Evolutionary conservation across 2,329 filamentous ascomycete species (phyloP).

Genomic region (Truncatella angustata): DNA sequence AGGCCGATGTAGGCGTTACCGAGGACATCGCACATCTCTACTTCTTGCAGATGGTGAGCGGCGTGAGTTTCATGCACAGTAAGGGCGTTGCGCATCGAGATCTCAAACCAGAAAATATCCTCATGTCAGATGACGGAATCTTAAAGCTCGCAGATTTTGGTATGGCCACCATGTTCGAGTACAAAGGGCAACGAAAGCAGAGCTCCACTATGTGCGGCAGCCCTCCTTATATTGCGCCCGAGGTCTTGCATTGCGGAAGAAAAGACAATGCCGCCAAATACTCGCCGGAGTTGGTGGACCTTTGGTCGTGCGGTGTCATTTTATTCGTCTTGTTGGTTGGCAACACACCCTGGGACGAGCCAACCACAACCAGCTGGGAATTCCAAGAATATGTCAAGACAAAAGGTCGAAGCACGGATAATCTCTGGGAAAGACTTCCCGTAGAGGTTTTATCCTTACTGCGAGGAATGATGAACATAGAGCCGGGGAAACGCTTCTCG

Average conservation of each 20-base stretch:
- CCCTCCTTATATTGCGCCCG: constrained; percentile 94
- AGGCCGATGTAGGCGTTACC: constrained; percentile 92
- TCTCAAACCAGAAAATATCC: constrained; percentile 92
- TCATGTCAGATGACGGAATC: constrained; percentile 79
- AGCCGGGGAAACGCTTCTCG: constrained; percentile 73
- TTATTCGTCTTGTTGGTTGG: constrained; percentile 92
- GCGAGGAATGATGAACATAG: constrained; percentile 87
- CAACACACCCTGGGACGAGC: constrained; percentile 97
- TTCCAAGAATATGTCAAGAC: constrained; percentile 83
- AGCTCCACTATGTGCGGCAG: constrained; percentile 92
- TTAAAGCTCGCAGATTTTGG: constrained; percentile 97
- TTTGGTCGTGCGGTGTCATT: constrained; percentile 99
- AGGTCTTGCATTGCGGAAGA: constrained; percentile 65
- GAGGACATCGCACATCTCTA: constrained; percentile 96
- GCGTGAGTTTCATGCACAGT: constrained; percentile 92
- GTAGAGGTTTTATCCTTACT: constrained; percentile 74
- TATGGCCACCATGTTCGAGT: constrained; percentile 88
- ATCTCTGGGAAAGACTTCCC: constrained; percentile 80
- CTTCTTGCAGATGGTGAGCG: constrained; percentile 86
- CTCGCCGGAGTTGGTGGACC: constrained; percentile 77
- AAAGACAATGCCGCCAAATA: constrained; percentile 58
- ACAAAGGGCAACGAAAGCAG: constrained; percentile 77
- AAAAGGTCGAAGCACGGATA: constrained; percentile 78
- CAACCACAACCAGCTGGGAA: constrained; percentile 82
- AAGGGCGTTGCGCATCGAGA: constrained; percentile 93